A percentile compares a stretch with the other conserved stretches of the same genome.
phyloP scores from a whole-genome alignment of 2,329 filamentous ascomycete genomes.

The Blastomyces silverae region DNA sequence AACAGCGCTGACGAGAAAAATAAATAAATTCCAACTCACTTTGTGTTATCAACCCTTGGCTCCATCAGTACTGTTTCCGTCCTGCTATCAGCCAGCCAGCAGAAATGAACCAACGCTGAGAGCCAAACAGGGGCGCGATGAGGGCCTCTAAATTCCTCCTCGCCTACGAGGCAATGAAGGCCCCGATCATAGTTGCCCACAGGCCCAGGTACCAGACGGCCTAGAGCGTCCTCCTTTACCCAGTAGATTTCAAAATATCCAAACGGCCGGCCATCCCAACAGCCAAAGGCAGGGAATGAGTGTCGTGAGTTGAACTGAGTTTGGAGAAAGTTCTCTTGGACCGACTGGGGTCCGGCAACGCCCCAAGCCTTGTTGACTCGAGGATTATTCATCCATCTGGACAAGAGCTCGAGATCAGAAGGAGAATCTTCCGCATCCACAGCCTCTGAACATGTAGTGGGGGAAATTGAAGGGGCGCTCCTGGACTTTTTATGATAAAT shows the following conservation, averaged over 20 bases:
- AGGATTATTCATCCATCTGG: constrained; percentile 82
- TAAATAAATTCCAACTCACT: constrained; percentile 50
- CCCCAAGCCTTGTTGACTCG: constrained; percentile 86
- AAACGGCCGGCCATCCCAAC: constrained; percentile 93
- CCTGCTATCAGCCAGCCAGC: constrained; percentile 66
- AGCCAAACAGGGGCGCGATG: constrained; percentile 73
- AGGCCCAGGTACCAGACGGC: constrained; percentile 57
- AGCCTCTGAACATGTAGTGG: background rate
- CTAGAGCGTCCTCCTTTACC: constrained; percentile 85
- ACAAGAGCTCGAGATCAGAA: constrained; percentile 61
- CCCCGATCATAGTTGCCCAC: constrained; percentile 79
- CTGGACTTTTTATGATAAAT: constrained; percentile 23
- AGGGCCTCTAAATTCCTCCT: constrained; percentile 82
- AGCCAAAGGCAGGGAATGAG: constrained; percentile 83
- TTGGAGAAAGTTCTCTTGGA: constrained; percentile 62
- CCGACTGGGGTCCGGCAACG: constrained; percentile 49
- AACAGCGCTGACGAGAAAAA: background rate
- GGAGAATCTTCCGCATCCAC: constrained; percentile 31
- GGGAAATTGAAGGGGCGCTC: constrained; percentile 9
- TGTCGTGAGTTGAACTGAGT: constrained; percentile 60
- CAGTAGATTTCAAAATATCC: constrained; percentile 98
- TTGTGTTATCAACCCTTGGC: constrained; percentile 82
- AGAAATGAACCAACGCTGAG: constrained; percentile 79
- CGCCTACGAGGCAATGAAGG: constrained; percentile 80
- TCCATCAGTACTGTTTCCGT: constrained; percentile 81